Base-by-base conservation (phyloP, 306 rosid genomes). In the Albizia julibrissin region DNA sequence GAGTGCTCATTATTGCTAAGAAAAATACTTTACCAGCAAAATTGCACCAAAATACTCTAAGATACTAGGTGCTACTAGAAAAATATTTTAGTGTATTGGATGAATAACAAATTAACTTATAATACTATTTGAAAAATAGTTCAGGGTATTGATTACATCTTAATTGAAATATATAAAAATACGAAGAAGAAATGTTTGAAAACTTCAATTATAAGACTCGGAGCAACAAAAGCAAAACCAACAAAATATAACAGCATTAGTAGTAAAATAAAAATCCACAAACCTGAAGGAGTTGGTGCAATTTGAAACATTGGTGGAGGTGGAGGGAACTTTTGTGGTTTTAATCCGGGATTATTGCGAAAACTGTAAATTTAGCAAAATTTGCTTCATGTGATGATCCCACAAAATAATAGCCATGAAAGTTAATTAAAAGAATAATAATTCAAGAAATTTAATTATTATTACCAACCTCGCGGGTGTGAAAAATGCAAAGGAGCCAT, bases 201-300 rank as follows among this genome's bases (percentile, higher is more conserved):
- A 0, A 66, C 71, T 31, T 31, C 44, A 33, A 33, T 8, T 33
- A 31, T 33, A 66, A 68, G 47, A 37, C 15, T 8, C 18, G 29
- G 7, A 39, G 18, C 27, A 68, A 21, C 19, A 69, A 39, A 39
- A 40, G n/a, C 1, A 11, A 47, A 47, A 14, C 52, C 4, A 14
- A 3, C 52, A 4, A 3, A 15, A 69, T 10, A 8, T 3, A 43
- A 22, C 49, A 12, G 7, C 11, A 22, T 9, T 11, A 69, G 22
- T 1, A 42, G 31, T 5, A 24, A 44, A 43, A 43, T 7, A 42
- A 5, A 0, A 6, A 71, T 42, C 10, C 2, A 71, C 14, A 47
- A 70, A 70, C 75, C 75, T 70, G 75, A 13, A 70, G 11, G 34
- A n/a, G 74, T 16, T n/a, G 19, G 74, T 40, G 74, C 31, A 12